Conservation (phyloP, 495 filamentous ascomycete species). For the Aspergillus biplanus region DNA sequence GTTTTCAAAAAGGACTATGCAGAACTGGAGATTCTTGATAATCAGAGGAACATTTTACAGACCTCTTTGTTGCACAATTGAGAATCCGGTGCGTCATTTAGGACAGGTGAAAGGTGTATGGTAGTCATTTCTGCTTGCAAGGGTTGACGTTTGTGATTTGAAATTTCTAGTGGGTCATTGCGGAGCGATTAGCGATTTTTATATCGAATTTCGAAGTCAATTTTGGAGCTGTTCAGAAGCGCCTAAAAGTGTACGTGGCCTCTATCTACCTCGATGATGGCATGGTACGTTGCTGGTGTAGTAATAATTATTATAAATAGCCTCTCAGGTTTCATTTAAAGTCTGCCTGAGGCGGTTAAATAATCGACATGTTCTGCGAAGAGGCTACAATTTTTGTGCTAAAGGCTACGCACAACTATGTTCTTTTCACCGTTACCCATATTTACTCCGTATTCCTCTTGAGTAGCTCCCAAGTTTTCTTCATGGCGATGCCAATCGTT, state of each 20-base stretch:
- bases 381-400: slow-evolving; percentile 6
- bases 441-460: neutral
- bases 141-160: slow-evolving; percentile 14
- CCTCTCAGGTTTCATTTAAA: slow-evolving; percentile 2
- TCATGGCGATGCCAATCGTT: too few relatives aligned
- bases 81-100: slow-evolving; percentile 11
- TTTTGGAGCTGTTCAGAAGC: slow-evolving; percentile 8
- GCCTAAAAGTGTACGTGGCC: slow-evolving; percentile 1
- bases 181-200: slow-evolving; percentile 6
- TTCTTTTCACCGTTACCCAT: slow-evolving; percentile 13
- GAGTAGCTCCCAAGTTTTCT: too few relatives aligned
- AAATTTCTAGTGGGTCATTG: slow-evolving; percentile 10
- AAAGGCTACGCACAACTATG: slow-evolving; percentile 4
- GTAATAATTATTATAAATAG: neutral
- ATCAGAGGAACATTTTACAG: slow-evolving; percentile 17
- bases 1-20: slow-evolving; percentile 21
- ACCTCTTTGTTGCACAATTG: slow-evolving; percentile 7
- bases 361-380: slow-evolving; percentile 10
- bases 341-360: slow-evolving; percentile 5
- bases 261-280: slow-evolving; percentile 9
- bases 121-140: too few relatives aligned
- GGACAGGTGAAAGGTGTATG: slow-evolving; percentile 10
- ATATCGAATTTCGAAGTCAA: slow-evolving; percentile 6
- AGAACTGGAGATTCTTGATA: slow-evolving; percentile 16
- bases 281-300: slow-evolving; percentile 11